Conservation (phyloP, 345 rosid species). For the Gossypioides kirkii region DNA sequence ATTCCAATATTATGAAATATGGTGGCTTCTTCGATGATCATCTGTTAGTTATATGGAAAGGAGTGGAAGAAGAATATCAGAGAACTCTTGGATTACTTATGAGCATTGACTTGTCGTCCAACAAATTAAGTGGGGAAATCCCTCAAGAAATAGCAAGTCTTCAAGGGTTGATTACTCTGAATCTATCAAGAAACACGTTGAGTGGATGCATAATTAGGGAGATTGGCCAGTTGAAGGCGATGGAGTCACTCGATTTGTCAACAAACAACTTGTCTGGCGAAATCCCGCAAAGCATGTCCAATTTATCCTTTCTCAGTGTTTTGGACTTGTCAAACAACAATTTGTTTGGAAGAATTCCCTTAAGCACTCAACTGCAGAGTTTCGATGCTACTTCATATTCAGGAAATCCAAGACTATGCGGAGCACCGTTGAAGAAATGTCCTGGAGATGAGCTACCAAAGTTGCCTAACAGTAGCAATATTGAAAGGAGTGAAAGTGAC, state of each 20-base stretch:
- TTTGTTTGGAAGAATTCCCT: conserved; percentile 20
- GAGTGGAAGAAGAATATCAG: not conserved
- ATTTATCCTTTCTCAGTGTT: not conserved
- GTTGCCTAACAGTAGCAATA: not conserved
- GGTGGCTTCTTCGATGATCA: not conserved
- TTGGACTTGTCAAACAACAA: conserved; percentile 22
- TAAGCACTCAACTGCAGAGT: conserved; percentile 9
- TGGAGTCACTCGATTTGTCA: conserved; percentile 20
- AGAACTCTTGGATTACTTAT: not conserved
- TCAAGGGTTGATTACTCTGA: conserved; percentile 7
- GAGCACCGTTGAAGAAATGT: not conserved
- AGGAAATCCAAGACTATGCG: conserved; percentile 17
- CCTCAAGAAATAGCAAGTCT: conserved; percentile 10
- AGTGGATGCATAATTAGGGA: conserved; percentile 3
- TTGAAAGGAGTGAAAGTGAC: not conserved
- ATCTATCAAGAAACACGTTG: conserved; percentile 17
- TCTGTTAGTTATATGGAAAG: not conserved
- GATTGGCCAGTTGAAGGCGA: conserved; percentile 5
- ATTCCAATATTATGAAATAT: not conserved
- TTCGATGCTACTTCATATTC: conserved; percentile 5
- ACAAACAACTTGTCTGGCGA: conserved; percentile 8
- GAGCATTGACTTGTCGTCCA: not conserved
- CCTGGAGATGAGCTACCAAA: not conserved
- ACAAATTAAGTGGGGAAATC: conserved; percentile 9
- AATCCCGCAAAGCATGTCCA: not conserved